Percentiles rank a stretch among this genome's conserved stretches.
Conservation (phyloP, 1,284 basidiomycete species). For the Cutaneotrichosporon cavernicola region DNA sequence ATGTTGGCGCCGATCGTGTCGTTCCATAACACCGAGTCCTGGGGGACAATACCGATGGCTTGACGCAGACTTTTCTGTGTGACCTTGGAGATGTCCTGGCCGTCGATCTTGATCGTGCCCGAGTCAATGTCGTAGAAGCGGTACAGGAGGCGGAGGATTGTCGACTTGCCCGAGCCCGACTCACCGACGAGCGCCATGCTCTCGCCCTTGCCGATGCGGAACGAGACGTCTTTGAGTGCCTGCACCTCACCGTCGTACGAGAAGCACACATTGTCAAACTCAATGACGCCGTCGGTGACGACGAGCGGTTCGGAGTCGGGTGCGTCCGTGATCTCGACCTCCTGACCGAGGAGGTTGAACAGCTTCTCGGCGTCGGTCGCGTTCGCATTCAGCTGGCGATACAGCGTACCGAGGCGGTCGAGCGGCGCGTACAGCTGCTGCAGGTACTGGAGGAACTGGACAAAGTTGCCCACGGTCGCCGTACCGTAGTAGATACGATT, state of each 20-base stretch:
- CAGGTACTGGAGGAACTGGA: constrained; percentile 96
- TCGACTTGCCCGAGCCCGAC: constrained; percentile 94
- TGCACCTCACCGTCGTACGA: constrained; percentile 80
- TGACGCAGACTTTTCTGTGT: constrained; percentile 72
- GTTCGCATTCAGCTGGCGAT: constrained; percentile 89
- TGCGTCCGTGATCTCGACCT: constrained; percentile 71
- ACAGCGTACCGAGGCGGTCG: constrained; percentile 93
- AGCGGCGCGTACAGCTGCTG: constrained; percentile 92
- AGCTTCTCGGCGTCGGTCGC: constrained; percentile 93
- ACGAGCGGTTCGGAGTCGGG: constrained; percentile 68
- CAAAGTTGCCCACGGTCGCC: constrained; percentile 93
- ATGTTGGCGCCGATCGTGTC: constrained; percentile 92
- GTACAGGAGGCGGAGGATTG: constrained; percentile 88
- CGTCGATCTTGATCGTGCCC: constrained; percentile 72
- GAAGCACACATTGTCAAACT: constrained; percentile 90
- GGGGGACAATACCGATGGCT: constrained; percentile 90
- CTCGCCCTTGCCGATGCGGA: constrained; percentile 89
- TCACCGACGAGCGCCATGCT: constrained; percentile 96
- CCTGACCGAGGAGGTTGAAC: constrained; percentile 84
- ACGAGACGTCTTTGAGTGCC: constrained; percentile 83
- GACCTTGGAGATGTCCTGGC: constrained; percentile 76
- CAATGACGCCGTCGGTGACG: constrained; percentile 79
- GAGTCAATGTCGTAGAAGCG: constrained; percentile 85
- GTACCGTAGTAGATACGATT: constrained; percentile 82
- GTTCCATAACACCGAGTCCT: constrained; percentile 96